A percentile compares a stretch with the other conserved stretches of the same genome.
Evolutionary conservation across 1,284 basidiomycete genomes (phyloP).

Genomic region (Apiotrichum mycotoxinovorans): DNA sequence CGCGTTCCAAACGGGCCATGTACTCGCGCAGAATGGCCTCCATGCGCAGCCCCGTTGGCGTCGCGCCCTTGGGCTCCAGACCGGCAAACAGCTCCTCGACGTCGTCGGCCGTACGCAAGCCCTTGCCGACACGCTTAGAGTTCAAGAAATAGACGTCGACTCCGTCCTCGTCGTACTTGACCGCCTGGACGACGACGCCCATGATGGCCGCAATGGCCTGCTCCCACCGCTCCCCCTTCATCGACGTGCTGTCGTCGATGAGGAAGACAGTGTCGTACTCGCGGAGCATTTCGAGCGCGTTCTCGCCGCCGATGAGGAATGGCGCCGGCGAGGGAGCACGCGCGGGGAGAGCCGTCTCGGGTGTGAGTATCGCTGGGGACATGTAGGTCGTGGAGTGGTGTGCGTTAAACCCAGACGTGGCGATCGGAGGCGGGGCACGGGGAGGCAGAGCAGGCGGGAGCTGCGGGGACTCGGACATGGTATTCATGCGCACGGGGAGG

Average conservation of each 20-base stretch:
- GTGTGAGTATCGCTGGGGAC: not conserved
- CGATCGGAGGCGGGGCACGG: not conserved
- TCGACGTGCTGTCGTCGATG: constrained; percentile 42
- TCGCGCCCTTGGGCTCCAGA: constrained; percentile 39
- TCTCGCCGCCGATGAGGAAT: constrained; percentile 20
- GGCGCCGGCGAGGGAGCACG: not conserved
- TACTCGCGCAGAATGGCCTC: constrained; percentile 45
- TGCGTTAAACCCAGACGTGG: not conserved
- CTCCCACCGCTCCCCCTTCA: constrained; percentile 45
- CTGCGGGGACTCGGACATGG: no score
- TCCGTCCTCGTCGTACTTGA: constrained; percentile 41
- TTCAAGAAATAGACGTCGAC: constrained; percentile 50
- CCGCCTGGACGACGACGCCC: constrained; percentile 41
- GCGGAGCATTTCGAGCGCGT: constrained; percentile 39
- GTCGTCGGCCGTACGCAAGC: constrained; percentile 29
- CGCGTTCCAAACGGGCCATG: constrained; percentile 39
- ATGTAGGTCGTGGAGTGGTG: no score
- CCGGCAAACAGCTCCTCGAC: constrained; percentile 47
- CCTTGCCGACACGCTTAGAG: constrained; percentile 41
- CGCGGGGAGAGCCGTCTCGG: not conserved
- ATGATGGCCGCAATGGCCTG: constrained; percentile 37
- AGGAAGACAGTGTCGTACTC: constrained; percentile 49
- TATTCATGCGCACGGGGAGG: no score
- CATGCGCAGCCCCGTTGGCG: constrained; percentile 41
- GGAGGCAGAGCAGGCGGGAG: not conserved